phyloP scores from a whole-genome alignment of 2,329 filamentous ascomycete species.

The Penicillium aurantiogriseum region DNA sequence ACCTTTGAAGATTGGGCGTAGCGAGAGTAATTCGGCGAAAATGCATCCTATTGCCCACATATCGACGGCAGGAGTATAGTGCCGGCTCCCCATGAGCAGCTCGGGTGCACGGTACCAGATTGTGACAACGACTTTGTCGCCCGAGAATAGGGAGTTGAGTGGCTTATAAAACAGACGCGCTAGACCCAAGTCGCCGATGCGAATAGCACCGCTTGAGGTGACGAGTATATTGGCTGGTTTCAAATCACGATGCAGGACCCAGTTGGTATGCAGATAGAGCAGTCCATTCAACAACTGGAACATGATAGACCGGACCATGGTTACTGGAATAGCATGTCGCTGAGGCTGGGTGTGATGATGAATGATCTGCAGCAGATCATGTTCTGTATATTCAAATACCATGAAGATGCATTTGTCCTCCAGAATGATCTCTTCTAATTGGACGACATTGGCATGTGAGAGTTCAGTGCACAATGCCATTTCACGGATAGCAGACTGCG shows the following conservation, averaged over 20 bases:
- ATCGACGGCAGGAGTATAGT: conserved; percentile 96
- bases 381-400: conserved; percentile 98
- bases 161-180: conserved; percentile 94
- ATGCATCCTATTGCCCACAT: conserved; percentile 98
- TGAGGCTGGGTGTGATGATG: conserved; percentile 93
- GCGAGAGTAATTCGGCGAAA: conserved; percentile 85
- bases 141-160: conserved; percentile 82
- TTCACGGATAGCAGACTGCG: conserved; percentile 92
- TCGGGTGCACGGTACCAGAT: conserved; percentile 99
- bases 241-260: conserved; percentile 94
- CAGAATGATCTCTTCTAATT: conserved; percentile 89
- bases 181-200: conserved; percentile 90
- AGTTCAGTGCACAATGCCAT: conserved; percentile 97
- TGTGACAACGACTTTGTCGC: conserved; percentile 97
- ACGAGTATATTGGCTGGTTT: conserved; percentile 99
- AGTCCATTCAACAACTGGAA: conserved; percentile 94
- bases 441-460: conserved; percentile 82
- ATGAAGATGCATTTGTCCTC: conserved; percentile 99
- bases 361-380: conserved; percentile 95
- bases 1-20: conserved; percentile 95
- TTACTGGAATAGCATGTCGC: conserved; percentile 80
- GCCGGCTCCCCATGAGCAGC: conserved; percentile 83
- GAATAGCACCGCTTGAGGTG: conserved; percentile 82
- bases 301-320: conserved; percentile 89
- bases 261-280: conserved; percentile 91